A percentile compares a stretch with the other conserved stretches of the same genome.
These are phyloP conservation scores for Thraustochytrium striatum DNA, from an alignment of 352 stramenopile genomes.

Conservation along the genomic window DNA sequence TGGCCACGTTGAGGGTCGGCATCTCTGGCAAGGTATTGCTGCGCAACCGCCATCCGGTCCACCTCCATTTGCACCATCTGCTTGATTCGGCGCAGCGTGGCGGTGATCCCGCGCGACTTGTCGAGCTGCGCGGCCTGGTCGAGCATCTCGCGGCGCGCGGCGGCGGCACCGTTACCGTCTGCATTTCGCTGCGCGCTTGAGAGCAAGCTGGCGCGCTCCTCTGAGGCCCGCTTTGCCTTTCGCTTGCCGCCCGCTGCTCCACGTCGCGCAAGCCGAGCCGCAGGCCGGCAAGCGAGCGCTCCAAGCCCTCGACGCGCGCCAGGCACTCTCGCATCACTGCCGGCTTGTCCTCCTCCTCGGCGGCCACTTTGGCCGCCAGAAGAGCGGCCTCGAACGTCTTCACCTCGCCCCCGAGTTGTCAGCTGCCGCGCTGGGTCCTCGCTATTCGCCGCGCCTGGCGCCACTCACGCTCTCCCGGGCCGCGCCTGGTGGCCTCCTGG, in stretches of 20 bases:
- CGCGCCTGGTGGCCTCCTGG: too few relatives aligned
- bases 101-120: neutral
- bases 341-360: slow-evolving; percentile 11
- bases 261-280: neutral
- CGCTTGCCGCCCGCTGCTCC: neutral
- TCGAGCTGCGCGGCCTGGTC: slow-evolving; percentile 23
- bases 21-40: neutral
- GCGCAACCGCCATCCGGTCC: neutral
- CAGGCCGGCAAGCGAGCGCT: neutral
- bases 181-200: neutral
- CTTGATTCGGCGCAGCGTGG: neutral
- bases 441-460: too few relatives aligned
- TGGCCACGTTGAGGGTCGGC: neutral
- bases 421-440: too few relatives aligned
- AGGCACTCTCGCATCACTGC: neutral
- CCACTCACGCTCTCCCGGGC: too few relatives aligned
- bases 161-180: neutral
- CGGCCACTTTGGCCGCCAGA: neutral
- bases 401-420: too few relatives aligned
- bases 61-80: neutral
- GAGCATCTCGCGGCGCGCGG: slow-evolving; percentile 15
- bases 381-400: slow-evolving; percentile 1
- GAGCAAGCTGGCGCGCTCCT: neutral
- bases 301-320: neutral
- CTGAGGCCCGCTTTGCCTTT: neutral